A percentile compares a stretch with the other conserved stretches of the same genome.
Conservation (phyloP, 2,329 filamentous ascomycete species). For the Colletotrichum costaricense region DNA sequence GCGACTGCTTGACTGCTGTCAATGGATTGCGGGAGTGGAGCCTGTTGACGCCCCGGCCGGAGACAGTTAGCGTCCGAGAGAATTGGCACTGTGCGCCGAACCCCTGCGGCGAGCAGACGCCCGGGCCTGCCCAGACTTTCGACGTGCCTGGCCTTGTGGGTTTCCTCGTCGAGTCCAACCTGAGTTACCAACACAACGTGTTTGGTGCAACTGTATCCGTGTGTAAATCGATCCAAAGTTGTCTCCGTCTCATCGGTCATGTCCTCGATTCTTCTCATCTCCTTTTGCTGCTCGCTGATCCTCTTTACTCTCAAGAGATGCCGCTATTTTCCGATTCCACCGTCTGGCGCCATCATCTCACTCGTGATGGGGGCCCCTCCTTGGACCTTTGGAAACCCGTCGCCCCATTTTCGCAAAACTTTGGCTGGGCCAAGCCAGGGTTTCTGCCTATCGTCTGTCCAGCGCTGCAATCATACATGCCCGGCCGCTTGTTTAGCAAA, state of each 20-base stretch:
- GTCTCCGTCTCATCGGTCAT: neutral
- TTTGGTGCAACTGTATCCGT: neutral
- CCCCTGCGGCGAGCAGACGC: slow-evolving; percentile 19
- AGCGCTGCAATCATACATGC: neutral
- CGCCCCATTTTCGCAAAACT: neutral
- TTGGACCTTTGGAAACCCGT: neutral
- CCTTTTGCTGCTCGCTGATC: neutral
- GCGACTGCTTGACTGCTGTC: neutral
- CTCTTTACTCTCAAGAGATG: neutral
- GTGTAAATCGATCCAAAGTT: neutral
- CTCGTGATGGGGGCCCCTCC: neutral
- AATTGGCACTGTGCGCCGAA: neutral
- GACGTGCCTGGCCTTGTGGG: neutral
- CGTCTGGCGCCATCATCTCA: neutral
- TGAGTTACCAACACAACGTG: neutral
- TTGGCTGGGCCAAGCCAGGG: neutral
- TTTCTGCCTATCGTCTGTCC: neutral
- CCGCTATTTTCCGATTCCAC: neutral
- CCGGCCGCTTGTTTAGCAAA: slow-evolving; percentile 1
- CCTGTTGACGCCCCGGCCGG: slow-evolving; percentile 5
- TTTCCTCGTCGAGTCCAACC: neutral
- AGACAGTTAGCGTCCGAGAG: neutral
- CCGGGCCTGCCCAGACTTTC: slow-evolving; percentile 16
- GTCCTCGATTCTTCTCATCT: neutral
- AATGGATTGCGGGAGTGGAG: slow-evolving; percentile 19